These are phyloP conservation scores for Rhododendron griersonianum DNA, from an alignment of 148 eudicot species.

Conservation along the genomic window DNA sequence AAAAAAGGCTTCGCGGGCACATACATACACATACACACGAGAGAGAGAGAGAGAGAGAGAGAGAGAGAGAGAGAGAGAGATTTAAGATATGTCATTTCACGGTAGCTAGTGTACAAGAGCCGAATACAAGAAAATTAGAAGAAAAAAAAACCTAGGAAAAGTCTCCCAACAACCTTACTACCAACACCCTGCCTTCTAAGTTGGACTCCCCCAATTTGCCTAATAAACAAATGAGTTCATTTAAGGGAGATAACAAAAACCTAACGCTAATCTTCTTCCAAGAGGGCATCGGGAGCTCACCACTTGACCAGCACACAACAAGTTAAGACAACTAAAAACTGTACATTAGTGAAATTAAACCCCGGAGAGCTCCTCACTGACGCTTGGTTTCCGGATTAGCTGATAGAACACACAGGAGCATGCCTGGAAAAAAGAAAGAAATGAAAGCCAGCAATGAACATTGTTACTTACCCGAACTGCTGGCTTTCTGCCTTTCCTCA, in stretches of 20 bases:
- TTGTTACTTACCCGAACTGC: constrained; percentile 42
- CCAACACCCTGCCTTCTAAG: background rate
- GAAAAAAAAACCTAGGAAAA: background rate
- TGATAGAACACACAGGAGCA: background rate
- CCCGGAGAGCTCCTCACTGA: background rate
- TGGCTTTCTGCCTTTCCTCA: constrained; percentile 27
- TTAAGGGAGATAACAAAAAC: background rate
- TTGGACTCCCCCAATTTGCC: background rate
- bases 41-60: constrained; percentile 12
- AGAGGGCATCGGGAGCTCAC: background rate
- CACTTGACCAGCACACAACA: background rate
- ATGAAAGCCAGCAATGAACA: constrained; percentile 40
- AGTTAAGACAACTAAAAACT: background rate
- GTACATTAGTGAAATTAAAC: background rate
- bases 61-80: constrained; percentile 7
- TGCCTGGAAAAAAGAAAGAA: constrained; percentile 28
- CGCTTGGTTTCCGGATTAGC: background rate
- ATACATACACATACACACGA: background rate
- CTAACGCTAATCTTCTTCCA: background rate
- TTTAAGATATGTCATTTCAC: background rate
- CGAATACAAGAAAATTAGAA: background rate
- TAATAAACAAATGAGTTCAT: background rate
- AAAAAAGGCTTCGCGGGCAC: background rate
- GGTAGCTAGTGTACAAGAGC: background rate
- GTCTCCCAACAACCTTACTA: background rate